Evolutionary conservation across 345 rosid genomes (phyloP).

Genomic region (thale cress (Arabidopsis thaliana)): DNA sequence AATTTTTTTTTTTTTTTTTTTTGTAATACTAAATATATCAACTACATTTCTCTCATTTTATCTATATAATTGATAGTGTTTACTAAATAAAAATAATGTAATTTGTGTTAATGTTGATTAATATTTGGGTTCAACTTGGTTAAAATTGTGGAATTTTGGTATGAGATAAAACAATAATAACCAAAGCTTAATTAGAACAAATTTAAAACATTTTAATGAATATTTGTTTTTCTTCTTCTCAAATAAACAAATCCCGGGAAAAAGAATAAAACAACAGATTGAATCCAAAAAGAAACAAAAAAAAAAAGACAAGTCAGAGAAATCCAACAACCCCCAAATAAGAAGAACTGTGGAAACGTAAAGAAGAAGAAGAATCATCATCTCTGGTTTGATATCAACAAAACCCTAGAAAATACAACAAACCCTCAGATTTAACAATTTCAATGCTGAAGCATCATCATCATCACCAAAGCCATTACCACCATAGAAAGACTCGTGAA

Average conservation of each 20-base stretch:
- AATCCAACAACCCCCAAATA: slow-evolving; percentile 37
- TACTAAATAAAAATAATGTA: too few species aligned
- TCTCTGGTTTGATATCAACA: slow-evolving; percentile 42
- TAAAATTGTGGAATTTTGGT: not conserved
- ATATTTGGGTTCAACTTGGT: not conserved
- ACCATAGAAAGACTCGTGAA: slow-evolving; percentile 17
- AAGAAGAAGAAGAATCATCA: slow-evolving; percentile 36
- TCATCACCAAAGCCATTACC: slow-evolving; percentile 39
- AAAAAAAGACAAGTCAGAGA: slow-evolving; percentile 33
- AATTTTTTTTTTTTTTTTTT: too few species aligned
- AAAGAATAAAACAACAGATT: slow-evolving; percentile 42
- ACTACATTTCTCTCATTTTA: too few species aligned
- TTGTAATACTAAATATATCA: not conserved
- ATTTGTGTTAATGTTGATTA: too few species aligned
- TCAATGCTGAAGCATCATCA: slow-evolving; percentile 40
- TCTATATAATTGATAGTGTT: too few species aligned
- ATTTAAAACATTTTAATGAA: slow-evolving; percentile 28
- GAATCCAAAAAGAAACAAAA: slow-evolving; percentile 9
- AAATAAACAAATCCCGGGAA: slow-evolving; percentile 33
- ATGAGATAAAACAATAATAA: not conserved
- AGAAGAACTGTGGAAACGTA: slow-evolving; percentile 43
- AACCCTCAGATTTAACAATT: slow-evolving; percentile 27
- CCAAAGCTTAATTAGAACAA: not conserved
- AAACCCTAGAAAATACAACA: slow-evolving; percentile 32
- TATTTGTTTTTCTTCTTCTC: slow-evolving; percentile 23